Conservation (phyloP, 2,329 filamentous ascomycete species). For the Colletotrichum sp. region DNA sequence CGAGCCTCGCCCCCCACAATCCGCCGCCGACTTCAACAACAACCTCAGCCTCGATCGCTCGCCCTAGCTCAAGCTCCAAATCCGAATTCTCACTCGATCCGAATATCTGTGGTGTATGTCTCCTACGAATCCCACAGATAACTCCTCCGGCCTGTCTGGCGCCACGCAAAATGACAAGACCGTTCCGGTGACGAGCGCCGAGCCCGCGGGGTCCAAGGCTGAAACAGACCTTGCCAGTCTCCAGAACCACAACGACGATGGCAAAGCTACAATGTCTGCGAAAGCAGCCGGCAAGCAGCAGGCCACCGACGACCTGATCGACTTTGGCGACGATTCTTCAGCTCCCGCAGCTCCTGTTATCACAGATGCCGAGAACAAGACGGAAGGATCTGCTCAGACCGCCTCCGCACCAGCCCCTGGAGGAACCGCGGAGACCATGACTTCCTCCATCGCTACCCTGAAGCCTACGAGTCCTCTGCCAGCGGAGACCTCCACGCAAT, state of each 20-base stretch:
- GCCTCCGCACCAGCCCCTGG: not conserved
- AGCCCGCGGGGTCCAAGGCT: slow-evolving; percentile 18
- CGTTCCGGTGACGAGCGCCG: slow-evolving; percentile 22
- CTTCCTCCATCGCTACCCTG: slow-evolving; percentile 53
- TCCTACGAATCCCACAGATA: slow-evolving; percentile 13
- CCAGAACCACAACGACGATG: not conserved
- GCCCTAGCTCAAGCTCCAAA: not conserved
- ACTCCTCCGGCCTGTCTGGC: slow-evolving; percentile 13
- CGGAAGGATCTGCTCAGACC: not conserved
- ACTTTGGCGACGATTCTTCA: slow-evolving; percentile 13
- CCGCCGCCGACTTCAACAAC: not conserved
- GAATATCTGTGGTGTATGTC: slow-evolving; percentile 21
- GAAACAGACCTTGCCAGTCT: slow-evolving; percentile 9
- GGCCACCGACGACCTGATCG: slow-evolving; percentile 18
- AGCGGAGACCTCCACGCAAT: slow-evolving; percentile 41
- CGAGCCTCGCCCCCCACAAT: slow-evolving; percentile 4
- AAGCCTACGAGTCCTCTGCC: slow-evolving; percentile 48
- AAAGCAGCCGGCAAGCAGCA: slow-evolving; percentile 13
- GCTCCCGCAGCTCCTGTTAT: not conserved
- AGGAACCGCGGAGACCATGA: slow-evolving; percentile 36
- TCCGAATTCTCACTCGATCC: not conserved
- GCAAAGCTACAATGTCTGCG: not conserved
- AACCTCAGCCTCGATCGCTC: not conserved
- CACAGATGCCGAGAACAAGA: not conserved
- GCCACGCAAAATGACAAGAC: slow-evolving; percentile 9